Conservation (phyloP, 148 eudicot species). For the Bassia scoparia region DNA sequence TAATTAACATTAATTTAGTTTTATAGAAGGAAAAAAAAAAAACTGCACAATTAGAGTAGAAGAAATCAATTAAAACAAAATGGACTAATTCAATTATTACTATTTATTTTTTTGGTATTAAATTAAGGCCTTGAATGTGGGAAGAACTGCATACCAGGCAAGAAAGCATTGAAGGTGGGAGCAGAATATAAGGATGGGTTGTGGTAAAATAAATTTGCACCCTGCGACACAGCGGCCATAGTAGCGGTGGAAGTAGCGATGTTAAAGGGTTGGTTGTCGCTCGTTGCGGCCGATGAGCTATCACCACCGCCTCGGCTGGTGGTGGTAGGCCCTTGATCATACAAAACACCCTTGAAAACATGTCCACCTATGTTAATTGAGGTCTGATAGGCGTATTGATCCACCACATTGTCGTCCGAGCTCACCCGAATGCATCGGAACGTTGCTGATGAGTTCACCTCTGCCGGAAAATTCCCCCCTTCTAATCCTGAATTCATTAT, state of each 20-base stretch:
- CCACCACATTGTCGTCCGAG: slow-evolving; percentile 55
- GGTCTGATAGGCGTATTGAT: slow-evolving; percentile 78
- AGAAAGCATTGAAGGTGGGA: slow-evolving; percentile 41
- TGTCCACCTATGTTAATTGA: slow-evolving; percentile 68
- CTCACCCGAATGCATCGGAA: slow-evolving; percentile 62
- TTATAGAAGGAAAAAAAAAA: neutral
- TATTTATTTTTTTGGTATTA: neutral
- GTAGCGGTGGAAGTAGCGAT: slow-evolving; percentile 14
- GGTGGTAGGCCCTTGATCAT: slow-evolving; percentile 62
- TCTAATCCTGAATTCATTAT: slow-evolving; percentile 31
- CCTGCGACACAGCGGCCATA: slow-evolving; percentile 18
- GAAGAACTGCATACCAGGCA: slow-evolving; percentile 62
- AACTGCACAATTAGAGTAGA: slow-evolving; percentile 8
- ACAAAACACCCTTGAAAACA: slow-evolving; percentile 65
- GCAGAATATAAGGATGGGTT: slow-evolving; percentile 32
- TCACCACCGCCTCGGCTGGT: slow-evolving; percentile 27
- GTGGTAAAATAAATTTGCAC: slow-evolving; percentile 31
- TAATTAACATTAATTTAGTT: neutral
- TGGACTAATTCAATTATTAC: neutral
- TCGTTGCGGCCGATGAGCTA: slow-evolving; percentile 39
- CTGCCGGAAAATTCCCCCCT: slow-evolving; percentile 53
- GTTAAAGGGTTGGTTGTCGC: slow-evolving; percentile 27
- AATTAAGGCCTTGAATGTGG: slow-evolving; percentile 49
- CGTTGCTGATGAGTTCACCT: slow-evolving; percentile 47
- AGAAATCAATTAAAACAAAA: neutral